phyloP scores from a whole-genome alignment of 2,329 filamentous ascomycete species.

The Aspergillus amoenus region DNA sequence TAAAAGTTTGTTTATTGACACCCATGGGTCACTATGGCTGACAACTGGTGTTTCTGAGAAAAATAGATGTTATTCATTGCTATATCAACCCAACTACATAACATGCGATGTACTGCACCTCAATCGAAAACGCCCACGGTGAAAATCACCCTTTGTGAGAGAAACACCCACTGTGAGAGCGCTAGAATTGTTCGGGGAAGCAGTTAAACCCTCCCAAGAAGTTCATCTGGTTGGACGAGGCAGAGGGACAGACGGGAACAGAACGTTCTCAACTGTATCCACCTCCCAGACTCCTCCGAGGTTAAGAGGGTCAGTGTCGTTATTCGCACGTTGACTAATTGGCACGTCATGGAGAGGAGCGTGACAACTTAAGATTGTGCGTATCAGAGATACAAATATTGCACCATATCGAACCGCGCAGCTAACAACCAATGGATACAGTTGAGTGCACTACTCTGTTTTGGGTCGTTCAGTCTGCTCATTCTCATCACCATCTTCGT shows the following conservation, averaged over 20 bases:
- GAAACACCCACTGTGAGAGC: conserved; percentile 20
- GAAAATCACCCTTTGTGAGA: conserved; percentile 9
- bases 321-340: conserved; percentile 98
- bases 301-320: conserved; percentile 43
- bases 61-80: conserved; percentile 6
- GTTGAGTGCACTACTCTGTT: conserved; percentile 23
- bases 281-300: conserved; percentile 28
- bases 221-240: conserved; percentile 24
- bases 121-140: conserved; percentile 29
- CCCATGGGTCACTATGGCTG: not conserved
- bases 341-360: conserved; percentile 78
- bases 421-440: not conserved
- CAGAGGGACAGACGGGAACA: conserved; percentile 28
- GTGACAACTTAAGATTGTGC: conserved; percentile 99
- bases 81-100: conserved; percentile 9
- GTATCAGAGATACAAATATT: conserved; percentile 29
- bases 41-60: not conserved
- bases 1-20: not conserved
- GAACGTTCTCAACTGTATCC: conserved; percentile 29
- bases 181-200: conserved; percentile 25
- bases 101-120: conserved; percentile 28
- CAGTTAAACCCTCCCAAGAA: conserved; percentile 33
- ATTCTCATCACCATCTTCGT: conserved; percentile 57
- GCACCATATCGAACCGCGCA: not conserved
- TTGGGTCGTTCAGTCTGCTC: conserved; percentile 23